Evolutionary conservation across 441 rosid genomes (phyloP).

Genomic region (Brassica balearica): DNA sequence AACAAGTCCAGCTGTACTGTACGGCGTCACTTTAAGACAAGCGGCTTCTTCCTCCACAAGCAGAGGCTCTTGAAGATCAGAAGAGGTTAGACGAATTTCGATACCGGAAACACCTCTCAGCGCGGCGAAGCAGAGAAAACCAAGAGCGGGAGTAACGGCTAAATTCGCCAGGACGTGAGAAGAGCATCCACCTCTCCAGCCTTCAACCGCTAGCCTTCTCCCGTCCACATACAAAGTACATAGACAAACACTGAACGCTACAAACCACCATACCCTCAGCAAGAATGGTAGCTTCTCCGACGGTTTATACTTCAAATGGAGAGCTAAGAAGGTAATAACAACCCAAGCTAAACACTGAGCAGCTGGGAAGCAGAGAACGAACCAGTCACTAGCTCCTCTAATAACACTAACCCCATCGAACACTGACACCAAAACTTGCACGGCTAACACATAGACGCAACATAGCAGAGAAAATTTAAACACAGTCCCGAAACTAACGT

Average conservation of each 20-base stretch:
- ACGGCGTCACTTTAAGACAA: conserved; percentile 86
- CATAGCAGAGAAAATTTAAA: conserved; percentile 71
- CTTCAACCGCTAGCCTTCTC: conserved; percentile 56
- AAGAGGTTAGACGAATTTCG: conserved; percentile 58
- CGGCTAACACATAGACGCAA: conserved; percentile 77
- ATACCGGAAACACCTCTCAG: conserved; percentile 78
- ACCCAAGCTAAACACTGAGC: conserved; percentile 86
- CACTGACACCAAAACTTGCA: conserved; percentile 73
- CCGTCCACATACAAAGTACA: conserved; percentile 78
- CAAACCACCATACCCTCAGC: conserved; percentile 89
- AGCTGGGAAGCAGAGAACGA: conserved; percentile 62
- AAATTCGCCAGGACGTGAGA: conserved; percentile 81
- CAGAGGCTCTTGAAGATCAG: conserved; percentile 81
- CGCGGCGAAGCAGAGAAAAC: conserved; percentile 83
- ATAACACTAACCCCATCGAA: conserved; percentile 77
- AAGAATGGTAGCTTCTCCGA: conserved; percentile 82
- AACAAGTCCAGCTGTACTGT: conserved; percentile 73
- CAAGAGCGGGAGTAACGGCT: conserved; percentile 83
- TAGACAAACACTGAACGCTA: conserved; percentile 74
- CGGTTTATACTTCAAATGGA: conserved; percentile 82
- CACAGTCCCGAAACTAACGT: conserved; percentile 55
- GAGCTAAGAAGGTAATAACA: conserved; percentile 71
- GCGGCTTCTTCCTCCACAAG: conserved; percentile 61
- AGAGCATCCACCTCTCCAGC: conserved; percentile 56
- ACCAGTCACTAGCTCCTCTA: conserved; percentile 48